Evolutionary conservation across 2,329 filamentous ascomycete species (phyloP), one percentile per base, ranked within the genome.

Genomic region (Stachybotrys echinatus): DNA sequence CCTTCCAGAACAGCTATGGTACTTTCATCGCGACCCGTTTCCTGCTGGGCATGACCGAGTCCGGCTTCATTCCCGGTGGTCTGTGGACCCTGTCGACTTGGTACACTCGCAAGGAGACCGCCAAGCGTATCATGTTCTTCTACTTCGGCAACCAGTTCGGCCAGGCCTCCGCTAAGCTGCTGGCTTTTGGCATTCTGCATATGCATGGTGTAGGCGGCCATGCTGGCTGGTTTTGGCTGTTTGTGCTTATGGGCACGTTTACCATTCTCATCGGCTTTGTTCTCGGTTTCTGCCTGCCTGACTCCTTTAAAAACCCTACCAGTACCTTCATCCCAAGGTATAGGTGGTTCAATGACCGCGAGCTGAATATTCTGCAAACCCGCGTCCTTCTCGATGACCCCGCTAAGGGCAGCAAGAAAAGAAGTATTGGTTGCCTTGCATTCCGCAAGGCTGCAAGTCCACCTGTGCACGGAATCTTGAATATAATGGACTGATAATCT

Each of bases 161-260:
- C 5, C 62, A 67, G 19, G 65, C 65, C 2, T 64, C 59, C 0
- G 62, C 61, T 0, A 62, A 65, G 50, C 65, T 76, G 3, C 56
- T 76, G 3, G 73, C 73, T 1, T 75, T 68, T 37, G 72, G 69
- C 3, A 74, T 77, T 34, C 65, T 82, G 21, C 73, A 75, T 48
- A 72, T 82, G 65, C 62, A 69, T 6, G 77, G 75, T 2, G 67
- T 73, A 2, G 68, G 64, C 2, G 74, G 72, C 6, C 65, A 74
- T 48, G 58, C 73, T 0, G 78, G 79, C n/a, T 82, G 78, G 78
- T 75, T 76, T 54, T 82, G 79, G 78, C 65, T 81, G 2, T 81
- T 81, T 54, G 60, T 66, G 12, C 62, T 80, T 22, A 78, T 80
- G 68, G 78, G 77, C 1, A 58, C 66, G 12, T 79, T 81, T 54